Percentiles rank a stretch among this genome's conserved stretches.
These are phyloP conservation scores for Barnettozyma botsteinii DNA, from an alignment of 805 yeast species.

Conservation along the genomic window DNA sequence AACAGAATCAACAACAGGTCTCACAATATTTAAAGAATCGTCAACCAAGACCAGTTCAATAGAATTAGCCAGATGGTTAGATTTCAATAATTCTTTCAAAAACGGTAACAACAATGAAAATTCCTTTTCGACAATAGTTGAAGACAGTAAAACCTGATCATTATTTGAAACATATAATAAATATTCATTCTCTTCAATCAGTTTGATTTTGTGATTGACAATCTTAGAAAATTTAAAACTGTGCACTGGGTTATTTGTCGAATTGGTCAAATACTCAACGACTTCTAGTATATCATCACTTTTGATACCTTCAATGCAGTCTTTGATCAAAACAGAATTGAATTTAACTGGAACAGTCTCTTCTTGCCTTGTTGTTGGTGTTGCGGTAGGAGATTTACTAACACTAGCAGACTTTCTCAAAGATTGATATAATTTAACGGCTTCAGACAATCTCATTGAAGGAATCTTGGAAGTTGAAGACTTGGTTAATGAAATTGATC, in stretches of 20 bases:
- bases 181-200: constrained; percentile 38
- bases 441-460: constrained; percentile 39
- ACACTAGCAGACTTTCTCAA: constrained; percentile 17
- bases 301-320: constrained; percentile 49
- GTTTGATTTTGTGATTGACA: constrained; percentile 29
- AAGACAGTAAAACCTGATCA: not conserved
- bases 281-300: constrained; percentile 26
- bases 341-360: constrained; percentile 23
- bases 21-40: too few relatives aligned
- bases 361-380: not conserved
- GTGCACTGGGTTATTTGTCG: not conserved
- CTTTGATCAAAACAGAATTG: constrained; percentile 52
- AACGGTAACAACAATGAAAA: constrained; percentile 35
- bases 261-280: constrained; percentile 19
- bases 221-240: constrained; percentile 5
- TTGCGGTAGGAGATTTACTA: not conserved
- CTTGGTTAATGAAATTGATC: constrained; percentile 60
- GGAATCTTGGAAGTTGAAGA: constrained; percentile 34
- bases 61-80: constrained; percentile 42
- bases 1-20: too few relatives aligned
- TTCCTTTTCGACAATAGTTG: constrained; percentile 23
- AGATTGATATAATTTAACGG: constrained; percentile 30
- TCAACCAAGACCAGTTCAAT: constrained; percentile 42
- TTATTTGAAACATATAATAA: constrained; percentile 24
- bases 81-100: constrained; percentile 30